These are phyloP conservation scores for Rhodofomes roseus DNA, from an alignment of 1,284 basidiomycete species.

Conservation along the genomic window DNA sequence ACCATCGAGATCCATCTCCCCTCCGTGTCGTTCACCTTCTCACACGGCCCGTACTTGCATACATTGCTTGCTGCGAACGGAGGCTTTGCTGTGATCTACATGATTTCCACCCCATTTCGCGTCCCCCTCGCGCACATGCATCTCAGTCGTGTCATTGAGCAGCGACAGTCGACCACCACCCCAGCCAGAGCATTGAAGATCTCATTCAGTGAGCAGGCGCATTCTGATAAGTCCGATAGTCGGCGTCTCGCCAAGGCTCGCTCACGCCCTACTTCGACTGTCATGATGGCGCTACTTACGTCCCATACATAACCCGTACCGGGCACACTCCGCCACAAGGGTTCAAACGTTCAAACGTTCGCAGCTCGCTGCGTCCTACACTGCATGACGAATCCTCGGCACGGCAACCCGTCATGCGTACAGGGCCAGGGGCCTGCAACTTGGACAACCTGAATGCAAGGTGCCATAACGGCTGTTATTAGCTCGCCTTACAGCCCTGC, in stretches of 20 bases:
- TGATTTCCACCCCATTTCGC: neutral
- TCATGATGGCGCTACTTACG: neutral
- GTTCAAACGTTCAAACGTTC: no score
- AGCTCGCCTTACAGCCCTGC: neutral
- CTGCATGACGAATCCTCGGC: neutral
- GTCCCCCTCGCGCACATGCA: no score
- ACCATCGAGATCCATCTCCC: neutral
- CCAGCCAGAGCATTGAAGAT: neutral
- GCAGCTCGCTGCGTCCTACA: neutral
- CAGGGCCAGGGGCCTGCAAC: neutral
- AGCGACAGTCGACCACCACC: neutral
- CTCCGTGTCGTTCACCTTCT: neutral
- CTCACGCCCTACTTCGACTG: neutral
- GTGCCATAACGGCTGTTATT: neutral
- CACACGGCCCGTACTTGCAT: neutral
- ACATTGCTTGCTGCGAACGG: neutral
- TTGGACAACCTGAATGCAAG: neutral
- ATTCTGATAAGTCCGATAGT: neutral
- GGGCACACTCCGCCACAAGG: neutral
- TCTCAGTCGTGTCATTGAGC: neutral
- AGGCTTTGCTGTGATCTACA: neutral
- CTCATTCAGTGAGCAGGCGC: neutral
- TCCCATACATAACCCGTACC: neutral
- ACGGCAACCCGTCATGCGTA: neutral
- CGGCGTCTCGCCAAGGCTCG: neutral